phyloP scores from a whole-genome alignment of 2,329 filamentous ascomycete species.

The Arthrobotrys megalospora region DNA sequence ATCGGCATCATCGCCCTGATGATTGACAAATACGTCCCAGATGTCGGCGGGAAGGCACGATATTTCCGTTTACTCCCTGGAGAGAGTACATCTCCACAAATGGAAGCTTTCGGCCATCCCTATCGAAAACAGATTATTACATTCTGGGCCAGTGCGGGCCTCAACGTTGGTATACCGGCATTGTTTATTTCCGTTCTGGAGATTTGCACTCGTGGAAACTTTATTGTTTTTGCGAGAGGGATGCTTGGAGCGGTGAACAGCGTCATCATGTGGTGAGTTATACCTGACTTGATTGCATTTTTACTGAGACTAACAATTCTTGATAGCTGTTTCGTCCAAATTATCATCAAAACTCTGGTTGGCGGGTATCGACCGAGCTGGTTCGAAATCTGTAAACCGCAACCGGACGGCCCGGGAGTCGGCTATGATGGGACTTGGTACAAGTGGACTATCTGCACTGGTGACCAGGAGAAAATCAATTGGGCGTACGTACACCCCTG shows the following conservation, averaged over 20 bases:
- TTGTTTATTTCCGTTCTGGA: conserved; percentile 44
- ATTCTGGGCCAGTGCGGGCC: conserved; percentile 46
- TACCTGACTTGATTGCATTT: neutral
- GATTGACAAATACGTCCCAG: conserved; percentile 55
- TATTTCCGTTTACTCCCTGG: conserved; percentile 55
- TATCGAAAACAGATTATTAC: conserved; percentile 56
- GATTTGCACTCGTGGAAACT: conserved; percentile 33
- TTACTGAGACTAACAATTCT: neutral
- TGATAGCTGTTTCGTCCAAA: conserved; percentile 48
- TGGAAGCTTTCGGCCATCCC: conserved; percentile 46
- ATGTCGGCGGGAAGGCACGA: conserved; percentile 43
- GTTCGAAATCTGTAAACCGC: conserved; percentile 47
- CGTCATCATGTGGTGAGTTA: conserved; percentile 53
- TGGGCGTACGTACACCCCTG: conserved; percentile 34
- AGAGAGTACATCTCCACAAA: conserved; percentile 44
- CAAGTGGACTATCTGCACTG: conserved; percentile 51
- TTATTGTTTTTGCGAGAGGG: conserved; percentile 36
- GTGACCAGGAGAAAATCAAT: conserved; percentile 41
- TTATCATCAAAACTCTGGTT: conserved; percentile 42
- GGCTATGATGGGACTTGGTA: conserved; percentile 54
- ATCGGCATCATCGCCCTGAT: conserved; percentile 51
- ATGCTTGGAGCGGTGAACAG: conserved; percentile 46
- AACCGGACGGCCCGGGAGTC: conserved; percentile 24
- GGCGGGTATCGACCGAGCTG: conserved; percentile 44
- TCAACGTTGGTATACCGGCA: conserved; percentile 45